Evolutionary conservation across 179 eudicot genomes (phyloP).

Genomic region (Heliamphora pulchella): DNA sequence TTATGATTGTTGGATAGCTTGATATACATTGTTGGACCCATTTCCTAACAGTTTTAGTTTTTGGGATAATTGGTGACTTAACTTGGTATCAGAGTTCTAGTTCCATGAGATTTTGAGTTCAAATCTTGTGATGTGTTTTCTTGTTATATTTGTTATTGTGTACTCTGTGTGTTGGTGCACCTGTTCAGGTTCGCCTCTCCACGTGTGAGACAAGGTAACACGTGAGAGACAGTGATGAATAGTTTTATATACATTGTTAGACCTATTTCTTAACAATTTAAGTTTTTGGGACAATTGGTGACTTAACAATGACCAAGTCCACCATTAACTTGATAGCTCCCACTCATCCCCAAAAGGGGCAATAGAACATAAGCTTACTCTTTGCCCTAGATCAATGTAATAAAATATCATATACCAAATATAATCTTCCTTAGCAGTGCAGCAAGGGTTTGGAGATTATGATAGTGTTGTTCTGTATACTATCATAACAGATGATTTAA

Average conservation of each 20-base stretch:
- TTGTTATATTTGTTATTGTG: too few relatives aligned
- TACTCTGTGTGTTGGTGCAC: too few relatives aligned
- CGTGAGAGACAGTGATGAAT: too few relatives aligned
- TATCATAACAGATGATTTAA: background rate
- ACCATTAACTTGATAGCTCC: background rate
- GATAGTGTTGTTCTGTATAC: background rate
- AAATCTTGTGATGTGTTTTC: too few relatives aligned
- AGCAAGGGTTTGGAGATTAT: background rate
- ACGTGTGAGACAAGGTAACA: too few relatives aligned
- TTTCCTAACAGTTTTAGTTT: background rate
- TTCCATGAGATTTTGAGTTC: too few relatives aligned
- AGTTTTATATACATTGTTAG: too few relatives aligned
- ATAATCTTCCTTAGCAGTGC: background rate
- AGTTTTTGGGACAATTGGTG: background rate
- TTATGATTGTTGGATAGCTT: too few relatives aligned
- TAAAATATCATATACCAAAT: background rate
- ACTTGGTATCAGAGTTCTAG: too few relatives aligned
- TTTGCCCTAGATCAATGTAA: background rate
- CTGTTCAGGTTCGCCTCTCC: too few relatives aligned
- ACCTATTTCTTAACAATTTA: too few relatives aligned
- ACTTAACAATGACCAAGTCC: background rate
- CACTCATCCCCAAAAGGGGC: background rate
- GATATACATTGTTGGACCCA: too few relatives aligned
- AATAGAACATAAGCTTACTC: background rate
- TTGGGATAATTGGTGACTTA: background rate